These are phyloP conservation scores for Aspergillus sclerotiicarbonarius DNA, from an alignment of 495 filamentous ascomycete species.

Conservation along the genomic window DNA sequence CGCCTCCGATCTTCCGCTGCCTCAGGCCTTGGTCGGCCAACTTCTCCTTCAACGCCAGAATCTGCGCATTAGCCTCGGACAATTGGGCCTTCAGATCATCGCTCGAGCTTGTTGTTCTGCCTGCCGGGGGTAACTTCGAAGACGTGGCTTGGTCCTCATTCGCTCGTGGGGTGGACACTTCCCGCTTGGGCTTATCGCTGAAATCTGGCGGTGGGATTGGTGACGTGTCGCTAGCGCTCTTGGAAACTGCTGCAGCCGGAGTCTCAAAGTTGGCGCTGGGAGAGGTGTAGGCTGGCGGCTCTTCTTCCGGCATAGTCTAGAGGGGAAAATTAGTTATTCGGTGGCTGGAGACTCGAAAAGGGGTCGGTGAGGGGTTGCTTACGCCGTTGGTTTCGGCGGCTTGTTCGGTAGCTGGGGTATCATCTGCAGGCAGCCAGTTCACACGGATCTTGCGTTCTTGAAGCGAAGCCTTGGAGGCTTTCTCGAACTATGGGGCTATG, in stretches of 20 bases:
- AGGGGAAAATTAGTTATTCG: background rate
- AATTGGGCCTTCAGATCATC: constrained; percentile 72
- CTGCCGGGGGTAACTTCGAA: constrained; percentile 41
- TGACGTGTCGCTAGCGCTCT: constrained; percentile 28
- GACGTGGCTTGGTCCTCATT: constrained; percentile 22
- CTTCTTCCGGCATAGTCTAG: constrained; percentile 36
- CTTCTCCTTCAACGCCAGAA: constrained; percentile 68
- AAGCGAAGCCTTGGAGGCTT: constrained; percentile 70
- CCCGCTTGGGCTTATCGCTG: constrained; percentile 40
- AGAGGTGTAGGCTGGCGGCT: constrained; percentile 57
- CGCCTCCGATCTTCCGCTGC: constrained; percentile 57
- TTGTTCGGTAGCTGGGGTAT: constrained; percentile 42
- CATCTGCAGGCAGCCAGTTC: constrained; percentile 62
- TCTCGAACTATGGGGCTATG: constrained; percentile 53
- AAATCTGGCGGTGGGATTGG: constrained; percentile 43
- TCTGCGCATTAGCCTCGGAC: constrained; percentile 70
- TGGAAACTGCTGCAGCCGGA: constrained; percentile 41
- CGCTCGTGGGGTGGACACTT: constrained; percentile 34
- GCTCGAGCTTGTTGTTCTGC: constrained; percentile 45
- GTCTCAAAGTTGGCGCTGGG: constrained; percentile 53
- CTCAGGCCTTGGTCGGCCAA: constrained; percentile 67
- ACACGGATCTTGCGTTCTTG: constrained; percentile 98
- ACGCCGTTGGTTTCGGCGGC: constrained; percentile 48
- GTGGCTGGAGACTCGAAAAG: background rate
- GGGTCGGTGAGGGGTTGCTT: constrained; percentile 20